These are phyloP conservation scores for Dorcoceras hygrometricum DNA, from an alignment of 257 asterid species.

Conservation along the genomic window DNA sequence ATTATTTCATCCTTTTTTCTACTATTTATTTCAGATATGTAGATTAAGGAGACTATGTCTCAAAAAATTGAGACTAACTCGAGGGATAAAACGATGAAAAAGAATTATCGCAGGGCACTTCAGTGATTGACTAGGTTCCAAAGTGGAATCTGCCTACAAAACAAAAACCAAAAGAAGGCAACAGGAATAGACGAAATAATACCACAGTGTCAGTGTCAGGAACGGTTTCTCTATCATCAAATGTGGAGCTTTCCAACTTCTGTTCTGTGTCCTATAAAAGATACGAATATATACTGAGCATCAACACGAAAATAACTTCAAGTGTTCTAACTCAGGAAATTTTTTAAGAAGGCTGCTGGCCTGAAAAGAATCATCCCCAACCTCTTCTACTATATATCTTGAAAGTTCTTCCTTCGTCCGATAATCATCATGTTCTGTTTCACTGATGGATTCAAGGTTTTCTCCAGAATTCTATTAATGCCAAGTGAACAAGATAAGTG, in stretches of 20 bases:
- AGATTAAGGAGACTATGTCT: not conserved
- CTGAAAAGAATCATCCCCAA: constrained; percentile 37
- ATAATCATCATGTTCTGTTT: constrained; percentile 47
- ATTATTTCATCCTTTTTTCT: no score
- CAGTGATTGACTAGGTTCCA: not conserved
- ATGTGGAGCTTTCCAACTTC: constrained; percentile 31
- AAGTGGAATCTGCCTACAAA: not conserved
- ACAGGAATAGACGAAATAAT: constrained; percentile 17
- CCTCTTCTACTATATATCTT: constrained; percentile 34
- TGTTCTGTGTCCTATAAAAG: constrained; percentile 39
- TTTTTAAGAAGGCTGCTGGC: constrained; percentile 36
- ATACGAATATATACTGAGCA: constrained; percentile 17
- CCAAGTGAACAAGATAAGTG: constrained; percentile 3
- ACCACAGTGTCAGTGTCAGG: constrained; percentile 51
- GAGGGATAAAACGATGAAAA: not conserved
- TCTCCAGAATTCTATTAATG: constrained; percentile 47
- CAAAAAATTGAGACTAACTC: not conserved
- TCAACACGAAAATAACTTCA: constrained; percentile 12
- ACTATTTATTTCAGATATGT: no score
- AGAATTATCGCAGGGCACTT: not conserved
- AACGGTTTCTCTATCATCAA: constrained; percentile 34
- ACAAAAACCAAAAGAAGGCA: not conserved
- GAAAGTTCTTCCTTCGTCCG: constrained; percentile 31
- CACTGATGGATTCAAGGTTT: constrained; percentile 41
- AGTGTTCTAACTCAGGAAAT: not conserved